phyloP scores from a whole-genome alignment of 176 grass and related monocot genomes.

The Elymus sibiricus region DNA sequence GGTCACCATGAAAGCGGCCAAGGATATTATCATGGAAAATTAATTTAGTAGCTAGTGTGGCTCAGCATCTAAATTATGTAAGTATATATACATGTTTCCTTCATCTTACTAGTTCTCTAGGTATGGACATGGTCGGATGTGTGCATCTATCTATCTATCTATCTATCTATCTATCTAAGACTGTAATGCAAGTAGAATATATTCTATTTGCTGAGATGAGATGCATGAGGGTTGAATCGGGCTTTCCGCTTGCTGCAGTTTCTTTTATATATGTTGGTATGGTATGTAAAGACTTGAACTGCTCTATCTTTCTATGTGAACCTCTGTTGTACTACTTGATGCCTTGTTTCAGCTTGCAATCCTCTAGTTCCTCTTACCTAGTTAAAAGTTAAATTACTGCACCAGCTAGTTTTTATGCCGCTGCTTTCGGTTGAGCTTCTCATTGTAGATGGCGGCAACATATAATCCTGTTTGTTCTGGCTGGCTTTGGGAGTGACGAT shows the following conservation, averaged over 20 bases:
- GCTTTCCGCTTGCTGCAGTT: not conserved
- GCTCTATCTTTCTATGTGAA: not conserved
- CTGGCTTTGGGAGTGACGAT: too few species aligned
- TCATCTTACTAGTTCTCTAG: too few species aligned
- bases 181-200: not conserved
- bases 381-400: not conserved
- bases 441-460: too few species aligned
- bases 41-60: not conserved
- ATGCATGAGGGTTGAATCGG: not conserved
- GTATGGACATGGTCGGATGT: too few species aligned
- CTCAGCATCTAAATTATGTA: too few species aligned
- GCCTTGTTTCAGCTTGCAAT: not conserved
- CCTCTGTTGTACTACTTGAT: not conserved
- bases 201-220: not conserved
- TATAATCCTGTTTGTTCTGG: too few species aligned
- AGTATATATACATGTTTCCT: too few species aligned
- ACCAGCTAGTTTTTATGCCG: not conserved
- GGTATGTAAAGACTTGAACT: not conserved
- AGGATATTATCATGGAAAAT: not conserved
- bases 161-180: not conserved
- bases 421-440: not conserved
- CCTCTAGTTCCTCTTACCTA: not conserved
- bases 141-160: too few species aligned
- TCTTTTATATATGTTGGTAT: not conserved
- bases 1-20: not conserved